Base-by-base conservation (phyloP, 345 rosid species). In the Arabidopsis suecica region DNA sequence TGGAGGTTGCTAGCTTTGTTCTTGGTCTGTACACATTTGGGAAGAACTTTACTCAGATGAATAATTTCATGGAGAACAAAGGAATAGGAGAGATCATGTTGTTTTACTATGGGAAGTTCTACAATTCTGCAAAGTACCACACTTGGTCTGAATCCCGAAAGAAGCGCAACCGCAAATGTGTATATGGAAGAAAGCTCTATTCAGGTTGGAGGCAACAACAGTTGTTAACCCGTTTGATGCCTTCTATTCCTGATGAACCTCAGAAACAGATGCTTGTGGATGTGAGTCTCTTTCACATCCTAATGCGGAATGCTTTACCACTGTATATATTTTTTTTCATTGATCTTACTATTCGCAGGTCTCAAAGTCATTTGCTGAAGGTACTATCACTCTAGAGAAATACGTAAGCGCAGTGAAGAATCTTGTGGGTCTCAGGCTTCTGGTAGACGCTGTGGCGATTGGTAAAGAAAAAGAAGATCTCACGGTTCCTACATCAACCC, bases 391-490 rank as follows among this genome's bases (percentile, higher is more conserved):
- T 25, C 69, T 86, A 23, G 90, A 84, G 77, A 79, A 74, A 14
- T 87, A 82, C 34, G 73, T 88, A 37, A 78, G 7, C 47, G 22
- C 18, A 2, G 65, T 90, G 80, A 87, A 81, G 84, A 73, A 66
- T 61, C 49, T 67, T 38, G 88, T 83, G 65, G 89, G 96, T 78
- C 69, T 84, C 67, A 61, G 11, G 70, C 68, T 70, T 75, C 87
- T 88, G 65, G 83, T 87, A 62, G 88, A 90, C 67, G 88, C 90
- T 44, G 82, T 90, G 49, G 88, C 88, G 8, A 82, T 90, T 20
- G 93, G 96, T 44, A 90, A 83, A 82, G 91, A 85, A 63, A 88
- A 87, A 75, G 77, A 73, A 57, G 96, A 90, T 82, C 91, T 88
- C 68, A 87, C 90, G 5, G 70, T 83, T 73, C 73, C 81, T 68